Percentiles rank a stretch among this genome's conserved stretches.
Evolutionary conservation across 331 rosid genomes (phyloP).

Genomic region (Saraca asoca): DNA sequence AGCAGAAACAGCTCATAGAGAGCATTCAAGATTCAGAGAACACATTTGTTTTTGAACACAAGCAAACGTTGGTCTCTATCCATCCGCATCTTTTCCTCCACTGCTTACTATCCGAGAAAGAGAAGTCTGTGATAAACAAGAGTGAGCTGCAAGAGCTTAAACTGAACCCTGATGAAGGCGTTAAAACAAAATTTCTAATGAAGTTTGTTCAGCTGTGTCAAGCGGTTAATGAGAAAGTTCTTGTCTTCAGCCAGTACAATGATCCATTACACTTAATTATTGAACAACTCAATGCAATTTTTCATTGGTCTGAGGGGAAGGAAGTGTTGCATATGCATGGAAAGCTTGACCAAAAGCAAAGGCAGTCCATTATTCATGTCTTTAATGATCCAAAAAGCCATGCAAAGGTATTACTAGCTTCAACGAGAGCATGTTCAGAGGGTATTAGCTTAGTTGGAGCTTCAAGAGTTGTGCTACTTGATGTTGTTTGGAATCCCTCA

Average conservation of each 20-base stretch:
- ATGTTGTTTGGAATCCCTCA: slow-evolving; percentile 49
- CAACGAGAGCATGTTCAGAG: slow-evolving; percentile 38
- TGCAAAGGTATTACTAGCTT: slow-evolving; percentile 41
- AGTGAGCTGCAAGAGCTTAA: slow-evolving; percentile 1
- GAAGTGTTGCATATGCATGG: slow-evolving; percentile 37
- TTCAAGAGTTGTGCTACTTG: slow-evolving; percentile 49
- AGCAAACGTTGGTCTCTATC: slow-evolving; percentile 30
- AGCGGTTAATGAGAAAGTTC: slow-evolving; percentile 35
- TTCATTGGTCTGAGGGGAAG: slow-evolving; percentile 33
- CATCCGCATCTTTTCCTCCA: slow-evolving; percentile 43
- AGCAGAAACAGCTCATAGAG: slow-evolving; percentile 35
- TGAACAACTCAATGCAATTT: slow-evolving; percentile 21
- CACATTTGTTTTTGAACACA: slow-evolving; percentile 21
- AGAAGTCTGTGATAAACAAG: slow-evolving; percentile 29
- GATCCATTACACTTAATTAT: slow-evolving; percentile 25
- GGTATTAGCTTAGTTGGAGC: slow-evolving; percentile 46
- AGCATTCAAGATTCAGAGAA: slow-evolving; percentile 15
- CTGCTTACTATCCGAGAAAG: slow-evolving; percentile 3
- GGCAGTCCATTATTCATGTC: slow-evolving; percentile 21
- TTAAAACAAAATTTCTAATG: slow-evolving; percentile 41
- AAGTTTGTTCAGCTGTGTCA: slow-evolving; percentile 36
- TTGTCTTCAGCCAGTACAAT: slow-evolving; percentile 41
- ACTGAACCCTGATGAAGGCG: slow-evolving; percentile 29
- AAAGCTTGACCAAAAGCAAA: slow-evolving; percentile 16
- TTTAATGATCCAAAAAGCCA: slow-evolving; percentile 38